Conservation (phyloP, 495 filamentous ascomycete genomes). For the Venustampulla echinocandica region DNA sequence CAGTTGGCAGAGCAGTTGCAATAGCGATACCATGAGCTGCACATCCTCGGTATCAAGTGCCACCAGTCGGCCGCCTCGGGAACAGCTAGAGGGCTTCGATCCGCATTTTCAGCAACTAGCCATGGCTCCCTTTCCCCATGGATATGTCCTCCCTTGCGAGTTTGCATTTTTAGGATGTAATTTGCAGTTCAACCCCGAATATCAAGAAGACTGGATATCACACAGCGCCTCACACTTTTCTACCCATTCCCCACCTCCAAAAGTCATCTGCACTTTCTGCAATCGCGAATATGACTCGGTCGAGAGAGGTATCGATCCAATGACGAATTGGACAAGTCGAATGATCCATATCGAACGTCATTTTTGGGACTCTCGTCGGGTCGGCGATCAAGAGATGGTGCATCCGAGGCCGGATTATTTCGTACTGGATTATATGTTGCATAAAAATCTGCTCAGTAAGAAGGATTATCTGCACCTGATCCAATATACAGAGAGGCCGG, state of each 20-base stretch:
- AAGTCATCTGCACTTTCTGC: constrained; percentile 40
- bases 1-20: neutral
- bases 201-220: constrained; percentile 34
- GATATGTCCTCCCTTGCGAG: constrained; percentile 15
- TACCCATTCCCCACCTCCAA: constrained; percentile 23
- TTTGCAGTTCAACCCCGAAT: constrained; percentile 25
- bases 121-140: neutral
- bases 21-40: neutral
- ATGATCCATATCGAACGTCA: constrained; percentile 39
- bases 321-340: constrained; percentile 19
- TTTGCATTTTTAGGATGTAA: constrained; percentile 10
- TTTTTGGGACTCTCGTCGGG: constrained; percentile 17
- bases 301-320: constrained; percentile 1
- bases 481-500: constrained; percentile 10
- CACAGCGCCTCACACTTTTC: constrained; percentile 33
- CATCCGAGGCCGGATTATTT: constrained; percentile 35
- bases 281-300: constrained; percentile 18
- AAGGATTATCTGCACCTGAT: constrained; percentile 8
- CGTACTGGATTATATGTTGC: constrained; percentile 9
- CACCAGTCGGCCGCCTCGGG: neutral
- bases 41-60: neutral
- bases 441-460: neutral
- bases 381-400: neutral
- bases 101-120: neutral
- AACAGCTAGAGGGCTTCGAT: neutral